Conservation (phyloP, 2,329 filamentous ascomycete genomes). For the Penicillium crustosum region DNA sequence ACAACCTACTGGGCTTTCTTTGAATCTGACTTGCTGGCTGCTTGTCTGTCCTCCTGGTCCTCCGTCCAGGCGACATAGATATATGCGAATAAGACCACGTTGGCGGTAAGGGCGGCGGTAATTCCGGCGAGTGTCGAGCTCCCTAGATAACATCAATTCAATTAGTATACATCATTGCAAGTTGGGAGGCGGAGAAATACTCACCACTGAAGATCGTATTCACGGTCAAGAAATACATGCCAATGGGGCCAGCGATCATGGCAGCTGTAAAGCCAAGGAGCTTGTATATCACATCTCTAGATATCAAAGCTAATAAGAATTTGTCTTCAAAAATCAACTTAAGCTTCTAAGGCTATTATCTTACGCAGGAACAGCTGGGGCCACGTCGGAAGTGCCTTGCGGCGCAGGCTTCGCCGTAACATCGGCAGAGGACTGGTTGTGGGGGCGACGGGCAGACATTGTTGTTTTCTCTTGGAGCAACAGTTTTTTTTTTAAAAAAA, state of each 20-base stretch:
- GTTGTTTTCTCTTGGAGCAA: background rate
- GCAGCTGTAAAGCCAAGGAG: constrained; percentile 85
- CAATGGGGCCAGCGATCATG: constrained; percentile 85
- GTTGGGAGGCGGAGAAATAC: constrained; percentile 20
- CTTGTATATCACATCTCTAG: constrained; percentile 78
- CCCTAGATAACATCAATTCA: constrained; percentile 54
- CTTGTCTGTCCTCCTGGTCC: constrained; percentile 74
- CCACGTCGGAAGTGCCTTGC: constrained; percentile 65
- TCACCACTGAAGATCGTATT: constrained; percentile 75
- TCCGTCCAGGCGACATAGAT: constrained; percentile 89
- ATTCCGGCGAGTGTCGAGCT: constrained; percentile 87
- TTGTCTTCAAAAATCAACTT: background rate
- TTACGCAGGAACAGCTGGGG: constrained; percentile 81
- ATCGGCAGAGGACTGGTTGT: constrained; percentile 33
- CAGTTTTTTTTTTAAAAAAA: background rate
- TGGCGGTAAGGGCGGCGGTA: constrained; percentile 83
- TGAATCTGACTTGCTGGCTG: constrained; percentile 53
- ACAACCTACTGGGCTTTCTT: constrained; percentile 45
- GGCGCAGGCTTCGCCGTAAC: constrained; percentile 31
- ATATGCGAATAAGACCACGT: constrained; percentile 87
- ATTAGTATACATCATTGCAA: background rate
- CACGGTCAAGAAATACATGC: constrained; percentile 81
- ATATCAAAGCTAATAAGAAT: constrained; percentile 36
- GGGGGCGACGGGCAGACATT: constrained; percentile 36
- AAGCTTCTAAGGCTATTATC: constrained; percentile 32